Conservation (phyloP, 75 land plant genomes). For the Chamaecyparis obtusa region DNA sequence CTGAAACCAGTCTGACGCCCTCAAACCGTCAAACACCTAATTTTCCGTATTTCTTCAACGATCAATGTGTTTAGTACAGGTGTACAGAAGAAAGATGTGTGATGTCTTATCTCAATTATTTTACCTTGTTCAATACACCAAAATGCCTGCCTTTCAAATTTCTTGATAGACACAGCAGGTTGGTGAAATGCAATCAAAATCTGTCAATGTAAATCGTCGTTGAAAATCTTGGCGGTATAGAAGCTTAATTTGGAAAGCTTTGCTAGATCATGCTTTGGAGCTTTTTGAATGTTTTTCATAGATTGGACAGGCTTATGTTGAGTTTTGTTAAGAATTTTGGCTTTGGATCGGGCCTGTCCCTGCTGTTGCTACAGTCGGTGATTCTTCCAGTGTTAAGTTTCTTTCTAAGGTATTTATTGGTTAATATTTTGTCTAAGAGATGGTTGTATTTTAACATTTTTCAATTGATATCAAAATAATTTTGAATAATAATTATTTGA, state of each 20-base stretch:
- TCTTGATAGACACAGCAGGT: no score
- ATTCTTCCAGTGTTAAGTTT: slow-evolving; percentile 17
- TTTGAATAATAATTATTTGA: neutral
- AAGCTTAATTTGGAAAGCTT: neutral
- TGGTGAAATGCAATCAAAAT: no score
- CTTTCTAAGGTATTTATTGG: slow-evolving; percentile 24
- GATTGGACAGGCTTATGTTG: neutral
- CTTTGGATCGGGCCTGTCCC: slow-evolving; percentile 37
- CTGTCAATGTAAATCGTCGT: no score
- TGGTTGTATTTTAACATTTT: neutral
- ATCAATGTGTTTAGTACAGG: no score
- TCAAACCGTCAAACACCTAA: no score
- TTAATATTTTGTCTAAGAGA: slow-evolving; percentile 9
- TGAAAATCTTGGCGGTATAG: neutral
- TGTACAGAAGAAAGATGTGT: no score
- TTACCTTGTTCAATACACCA: no score
- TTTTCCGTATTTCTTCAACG: no score
- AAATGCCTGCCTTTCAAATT: no score
- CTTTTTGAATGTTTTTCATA: neutral
- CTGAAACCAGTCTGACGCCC: no score
- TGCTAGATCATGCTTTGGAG: neutral
- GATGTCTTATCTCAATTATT: no score
- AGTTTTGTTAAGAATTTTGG: neutral
- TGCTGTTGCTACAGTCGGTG: slow-evolving; percentile 21
- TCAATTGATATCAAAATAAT: neutral